Conservation (phyloP, 2,329 filamentous ascomycete species). For the Scedosporium boydii region DNA sequence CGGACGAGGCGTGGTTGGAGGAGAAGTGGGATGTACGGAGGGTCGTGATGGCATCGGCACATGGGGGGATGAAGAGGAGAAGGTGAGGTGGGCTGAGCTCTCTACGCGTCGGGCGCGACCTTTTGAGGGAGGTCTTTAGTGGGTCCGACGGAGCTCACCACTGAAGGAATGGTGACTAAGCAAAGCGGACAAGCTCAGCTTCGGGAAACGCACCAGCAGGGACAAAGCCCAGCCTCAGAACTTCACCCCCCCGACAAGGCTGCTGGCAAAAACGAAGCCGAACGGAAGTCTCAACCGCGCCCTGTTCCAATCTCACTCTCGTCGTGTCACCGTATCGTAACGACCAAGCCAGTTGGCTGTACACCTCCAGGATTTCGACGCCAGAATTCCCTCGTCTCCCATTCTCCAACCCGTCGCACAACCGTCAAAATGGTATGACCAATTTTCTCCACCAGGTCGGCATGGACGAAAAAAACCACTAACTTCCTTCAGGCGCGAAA, state of each 20-base stretch:
- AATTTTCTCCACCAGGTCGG: background rate
- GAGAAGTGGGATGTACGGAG: background rate
- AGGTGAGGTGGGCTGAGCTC: background rate
- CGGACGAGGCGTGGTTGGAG: background rate
- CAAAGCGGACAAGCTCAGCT: background rate
- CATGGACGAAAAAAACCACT: background rate
- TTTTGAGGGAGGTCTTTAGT: background rate
- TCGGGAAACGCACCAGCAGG: no score
- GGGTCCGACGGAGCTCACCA: background rate
- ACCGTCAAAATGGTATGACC: conserved; percentile 7
- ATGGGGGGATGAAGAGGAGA: background rate
- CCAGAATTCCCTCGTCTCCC: background rate
- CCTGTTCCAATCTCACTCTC: background rate
- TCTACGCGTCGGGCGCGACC: background rate
- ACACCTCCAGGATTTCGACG: background rate
- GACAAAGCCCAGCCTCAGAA: background rate
- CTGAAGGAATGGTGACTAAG: background rate
- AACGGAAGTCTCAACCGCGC: background rate
- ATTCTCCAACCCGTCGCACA: background rate
- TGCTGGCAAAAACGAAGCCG: background rate
- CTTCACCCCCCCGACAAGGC: background rate
- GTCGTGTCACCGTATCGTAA: background rate
- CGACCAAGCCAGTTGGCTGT: background rate
- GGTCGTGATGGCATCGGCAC: background rate
- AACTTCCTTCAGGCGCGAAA: conserved; percentile 64